These are phyloP conservation scores for Venturia asperata DNA, from an alignment of 2,329 filamentous ascomycete genomes.

Conservation along the genomic window DNA sequence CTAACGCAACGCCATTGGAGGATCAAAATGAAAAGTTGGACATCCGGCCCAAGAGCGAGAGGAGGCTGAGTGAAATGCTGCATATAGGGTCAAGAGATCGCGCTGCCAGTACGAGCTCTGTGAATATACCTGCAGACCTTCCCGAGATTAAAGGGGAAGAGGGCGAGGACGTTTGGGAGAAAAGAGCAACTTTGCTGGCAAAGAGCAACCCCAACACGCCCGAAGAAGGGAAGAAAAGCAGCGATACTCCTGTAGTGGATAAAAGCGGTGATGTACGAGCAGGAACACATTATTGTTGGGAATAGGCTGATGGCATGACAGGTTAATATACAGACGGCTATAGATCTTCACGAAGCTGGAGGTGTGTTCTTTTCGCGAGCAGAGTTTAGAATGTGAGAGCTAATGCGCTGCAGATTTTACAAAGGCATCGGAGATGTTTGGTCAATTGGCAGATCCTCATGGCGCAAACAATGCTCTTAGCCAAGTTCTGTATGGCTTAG, in stretches of 20 bases:
- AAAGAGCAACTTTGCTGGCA: conserved; percentile 82
- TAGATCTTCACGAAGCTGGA: conserved; percentile 80
- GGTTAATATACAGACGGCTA: conserved; percentile 80
- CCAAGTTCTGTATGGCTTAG: conserved; percentile 92
- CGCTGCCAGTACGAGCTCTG: conserved; percentile 51
- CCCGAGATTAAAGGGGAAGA: conserved; percentile 59
- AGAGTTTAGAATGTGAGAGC: not conserved
- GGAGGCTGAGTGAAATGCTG: conserved; percentile 61
- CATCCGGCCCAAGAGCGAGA: conserved; percentile 28
- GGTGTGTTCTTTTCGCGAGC: conserved; percentile 31
- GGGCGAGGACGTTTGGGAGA: conserved; percentile 67
- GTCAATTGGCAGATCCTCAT: conserved; percentile 69
- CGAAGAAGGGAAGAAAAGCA: conserved; percentile 24
- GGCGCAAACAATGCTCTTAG: conserved; percentile 88
- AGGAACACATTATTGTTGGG: conserved; percentile 3
- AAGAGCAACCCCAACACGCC: conserved; percentile 44
- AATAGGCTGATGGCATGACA: not conserved
- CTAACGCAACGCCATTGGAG: conserved; percentile 23
- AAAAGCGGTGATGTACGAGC: conserved; percentile 34
- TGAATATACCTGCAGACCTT: conserved; percentile 70
- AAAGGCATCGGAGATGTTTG: conserved; percentile 78
- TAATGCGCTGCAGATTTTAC: conserved; percentile 50
- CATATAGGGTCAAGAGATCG: conserved; percentile 50
- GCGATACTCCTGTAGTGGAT: conserved; percentile 33
- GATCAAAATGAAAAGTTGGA: conserved; percentile 18